Base-by-base conservation (phyloP, 208 protist species). In the Crithidia brevicula region DNA sequence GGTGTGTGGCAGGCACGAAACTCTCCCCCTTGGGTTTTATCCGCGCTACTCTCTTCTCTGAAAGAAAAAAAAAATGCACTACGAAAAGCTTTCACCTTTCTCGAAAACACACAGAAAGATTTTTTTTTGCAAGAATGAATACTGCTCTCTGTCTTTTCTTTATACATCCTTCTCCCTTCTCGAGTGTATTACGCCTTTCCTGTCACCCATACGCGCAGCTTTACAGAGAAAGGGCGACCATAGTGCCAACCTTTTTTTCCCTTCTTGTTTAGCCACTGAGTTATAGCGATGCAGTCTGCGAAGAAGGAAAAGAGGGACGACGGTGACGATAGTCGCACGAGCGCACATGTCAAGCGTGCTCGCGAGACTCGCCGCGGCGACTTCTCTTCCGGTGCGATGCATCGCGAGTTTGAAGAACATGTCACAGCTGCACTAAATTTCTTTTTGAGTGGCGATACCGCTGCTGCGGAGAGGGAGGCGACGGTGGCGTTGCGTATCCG, bases 401-500 rank as follows among this genome's bases (percentile, higher is more conserved):
- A 93, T 53, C 50, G 34, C 18, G 47, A 74, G 1, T 96, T 93
- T 67, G 79, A 92, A 56, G 38, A 65, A 3, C 85, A 94, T 64
- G 79, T 96, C 22, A 71, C 77, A 13, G 77, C 40, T 2, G 89
- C 92, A 11, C 92, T 95, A 63, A 60, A 87, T 51, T 65, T 81
- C 18, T 94, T 93, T 61, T 60, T 95, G 42, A 58, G 70, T 16
- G 83, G 83, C 22, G 77, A 94, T 49, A 81, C 80, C 50, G 71
- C 67, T 40, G 47, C 49, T 2, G 92, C 92, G n/a, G 85, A 94
- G 62, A 46, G 45, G 25, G 81, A 89, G 65, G 88, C 85, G 18
- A 88, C 79, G 7, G 31, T 79, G 42, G 92, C 89, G n/a, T 74
- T 94, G 28, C 85, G 85, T 22, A 91, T 96, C 54, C 81, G 83